These are phyloP conservation scores for Periconia sp. DNA, from an alignment of 2,329 filamentous ascomycete genomes.

Conservation along the genomic window DNA sequence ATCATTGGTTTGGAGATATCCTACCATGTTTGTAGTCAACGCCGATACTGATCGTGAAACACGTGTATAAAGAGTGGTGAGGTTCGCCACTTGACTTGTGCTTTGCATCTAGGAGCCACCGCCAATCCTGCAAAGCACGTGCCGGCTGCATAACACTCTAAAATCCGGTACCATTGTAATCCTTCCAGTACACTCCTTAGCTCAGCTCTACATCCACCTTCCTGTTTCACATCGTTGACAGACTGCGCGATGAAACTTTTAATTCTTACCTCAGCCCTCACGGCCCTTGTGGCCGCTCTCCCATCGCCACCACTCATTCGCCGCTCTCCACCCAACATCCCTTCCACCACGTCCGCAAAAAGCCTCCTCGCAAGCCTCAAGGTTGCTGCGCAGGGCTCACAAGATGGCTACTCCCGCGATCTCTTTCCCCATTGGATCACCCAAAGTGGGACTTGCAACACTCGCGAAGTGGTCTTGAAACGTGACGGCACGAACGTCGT, in stretches of 20 bases:
- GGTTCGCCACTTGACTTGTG: conserved; percentile 5
- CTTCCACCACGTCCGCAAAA: conserved; percentile 62
- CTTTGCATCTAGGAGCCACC: conserved; percentile 1
- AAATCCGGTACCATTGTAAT: too few relatives aligned
- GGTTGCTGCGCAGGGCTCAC: conserved; percentile 61
- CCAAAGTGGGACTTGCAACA: conserved; percentile 67
- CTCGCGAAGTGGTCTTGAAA: conserved; percentile 73
- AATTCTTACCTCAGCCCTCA: conserved; percentile 26
- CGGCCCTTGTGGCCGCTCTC: conserved; percentile 32
- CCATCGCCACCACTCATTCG: conserved; percentile 35
- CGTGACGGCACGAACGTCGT: conserved; percentile 73
- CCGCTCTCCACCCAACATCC: conserved; percentile 66
- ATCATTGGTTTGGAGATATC: conserved; percentile 31
- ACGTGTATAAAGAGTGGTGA: conserved; percentile 24
- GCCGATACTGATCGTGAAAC: conserved; percentile 3
- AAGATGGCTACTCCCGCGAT: conserved; percentile 67
- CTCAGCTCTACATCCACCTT: not conserved
- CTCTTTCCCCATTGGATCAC: conserved; percentile 76
- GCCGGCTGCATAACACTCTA: too few relatives aligned
- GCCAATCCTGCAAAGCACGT: too few relatives aligned
- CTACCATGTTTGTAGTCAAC: conserved; percentile 9
- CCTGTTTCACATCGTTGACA: conserved; percentile 1
- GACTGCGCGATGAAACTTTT: conserved; percentile 35
- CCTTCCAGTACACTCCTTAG: too few relatives aligned
- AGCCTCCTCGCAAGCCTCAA: conserved; percentile 64